These are phyloP conservation scores for Colletotrichum scovillei DNA, from an alignment of 2,329 filamentous ascomycete species.

Conservation along the genomic window DNA sequence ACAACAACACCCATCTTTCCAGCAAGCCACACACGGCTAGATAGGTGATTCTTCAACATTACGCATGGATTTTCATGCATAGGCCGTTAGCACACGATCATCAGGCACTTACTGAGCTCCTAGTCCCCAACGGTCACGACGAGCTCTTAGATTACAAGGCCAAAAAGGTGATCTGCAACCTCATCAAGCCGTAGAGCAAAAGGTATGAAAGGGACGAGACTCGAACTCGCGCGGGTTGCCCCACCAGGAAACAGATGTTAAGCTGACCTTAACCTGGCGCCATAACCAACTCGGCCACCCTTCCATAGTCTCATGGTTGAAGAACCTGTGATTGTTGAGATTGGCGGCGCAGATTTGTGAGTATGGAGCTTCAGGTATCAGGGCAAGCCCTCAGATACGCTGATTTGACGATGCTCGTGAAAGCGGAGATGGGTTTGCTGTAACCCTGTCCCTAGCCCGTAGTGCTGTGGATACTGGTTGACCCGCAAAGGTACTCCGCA, in stretches of 20 bases:
- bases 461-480: too few species aligned
- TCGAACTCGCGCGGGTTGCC: constrained; percentile 17
- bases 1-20: neutral
- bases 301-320: neutral
- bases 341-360: accelerated
- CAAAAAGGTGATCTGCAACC: neutral
- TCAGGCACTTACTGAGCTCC: neutral
- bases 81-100: neutral
- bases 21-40: neutral
- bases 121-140: neutral
- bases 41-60: neutral
- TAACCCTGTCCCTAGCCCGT: neutral
- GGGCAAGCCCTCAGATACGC: neutral
- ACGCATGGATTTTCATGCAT: neutral
- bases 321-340: neutral
- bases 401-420: neutral
- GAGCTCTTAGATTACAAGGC: neutral
- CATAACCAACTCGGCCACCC: constrained; percentile 20
- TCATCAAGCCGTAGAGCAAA: neutral
- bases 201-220: constrained; percentile 6
- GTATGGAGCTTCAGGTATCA: neutral
- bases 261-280: constrained; percentile 18
- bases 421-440: neutral
- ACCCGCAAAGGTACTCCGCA: neutral
- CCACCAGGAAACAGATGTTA: constrained; percentile 21